These are phyloP conservation scores for Themeda triandra DNA, from an alignment of 176 grass and related monocot species.

Conservation along the genomic window DNA sequence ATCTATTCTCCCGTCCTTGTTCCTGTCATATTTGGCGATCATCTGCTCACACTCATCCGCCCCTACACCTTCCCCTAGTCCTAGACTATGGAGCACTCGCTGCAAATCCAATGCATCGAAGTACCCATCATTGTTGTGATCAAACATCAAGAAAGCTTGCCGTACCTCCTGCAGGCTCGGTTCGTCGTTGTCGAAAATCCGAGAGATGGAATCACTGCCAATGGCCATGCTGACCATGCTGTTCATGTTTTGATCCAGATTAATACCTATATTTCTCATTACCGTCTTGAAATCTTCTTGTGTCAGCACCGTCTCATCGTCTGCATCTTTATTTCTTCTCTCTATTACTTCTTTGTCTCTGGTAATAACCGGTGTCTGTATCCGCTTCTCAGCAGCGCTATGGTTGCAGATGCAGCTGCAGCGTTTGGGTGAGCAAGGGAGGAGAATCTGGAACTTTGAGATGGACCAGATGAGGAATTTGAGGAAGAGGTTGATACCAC, in stretches of 20 bases:
- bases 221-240: neutral
- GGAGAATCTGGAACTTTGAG: constrained; percentile 25
- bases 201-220: constrained; percentile 10
- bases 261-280: constrained; percentile 38
- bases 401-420: neutral
- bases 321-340: neutral
- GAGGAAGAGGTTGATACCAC: constrained; percentile 37
- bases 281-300: constrained; percentile 39
- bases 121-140: constrained; percentile 63
- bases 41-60: constrained; percentile 55
- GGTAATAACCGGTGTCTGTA: neutral
- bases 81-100: constrained; percentile 38
- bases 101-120: constrained; percentile 60
- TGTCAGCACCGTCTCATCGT: neutral
- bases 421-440: constrained; percentile 16
- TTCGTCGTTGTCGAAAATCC: constrained; percentile 55
- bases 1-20: constrained; percentile 64
- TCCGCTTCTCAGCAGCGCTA: neutral
- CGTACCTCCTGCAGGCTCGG: constrained; percentile 75
- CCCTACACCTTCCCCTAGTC: constrained; percentile 43
- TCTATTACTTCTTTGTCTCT: neutral
- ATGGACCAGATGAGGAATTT: constrained; percentile 32
- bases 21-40: constrained; percentile 63
- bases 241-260: neutral
- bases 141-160: constrained; percentile 69